Evolutionary conservation across 805 yeast genomes (phyloP).

Genomic region (Schwanniomyces vanrijiae): DNA sequence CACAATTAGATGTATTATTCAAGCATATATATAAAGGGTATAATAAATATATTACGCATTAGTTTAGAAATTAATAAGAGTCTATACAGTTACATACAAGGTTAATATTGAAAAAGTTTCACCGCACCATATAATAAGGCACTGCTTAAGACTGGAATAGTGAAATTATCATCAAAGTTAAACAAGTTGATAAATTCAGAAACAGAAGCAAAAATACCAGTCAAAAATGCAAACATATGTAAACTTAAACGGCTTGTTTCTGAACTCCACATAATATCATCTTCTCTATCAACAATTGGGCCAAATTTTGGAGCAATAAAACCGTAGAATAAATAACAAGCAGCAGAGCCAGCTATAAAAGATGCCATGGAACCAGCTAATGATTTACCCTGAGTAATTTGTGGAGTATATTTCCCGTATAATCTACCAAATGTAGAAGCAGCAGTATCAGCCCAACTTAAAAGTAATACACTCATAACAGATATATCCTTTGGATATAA

Average conservation of each 20-base stretch:
- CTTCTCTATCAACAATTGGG: conserved; percentile 50
- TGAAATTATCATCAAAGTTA: conserved; percentile 87
- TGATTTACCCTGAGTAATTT: conserved; percentile 71
- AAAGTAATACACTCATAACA: conserved; percentile 69
- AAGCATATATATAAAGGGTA: neutral
- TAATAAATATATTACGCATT: neutral
- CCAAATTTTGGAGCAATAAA: conserved; percentile 63
- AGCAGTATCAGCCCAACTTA: conserved; percentile 97
- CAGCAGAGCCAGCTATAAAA: conserved; percentile 63
- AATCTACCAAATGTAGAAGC: conserved; percentile 92
- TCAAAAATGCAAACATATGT: conserved; percentile 51
- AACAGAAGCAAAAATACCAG: conserved; percentile 81
- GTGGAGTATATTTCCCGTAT: conserved; percentile 82
- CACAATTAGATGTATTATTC: too few species aligned
- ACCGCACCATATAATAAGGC: conserved; percentile 55
- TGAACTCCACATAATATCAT: conserved; percentile 65
- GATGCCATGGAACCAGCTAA: conserved; percentile 92
- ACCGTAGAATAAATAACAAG: conserved; percentile 72
- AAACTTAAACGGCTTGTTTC: conserved; percentile 58
- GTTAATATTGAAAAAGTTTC: conserved; percentile 13
- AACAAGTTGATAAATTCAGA: conserved; percentile 81
- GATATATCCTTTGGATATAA: conserved; percentile 79
- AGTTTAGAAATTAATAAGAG: neutral
- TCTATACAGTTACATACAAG: neutral
- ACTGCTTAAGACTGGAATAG: conserved; percentile 88